Evolutionary conservation across 768 basidiomycete species (phyloP), one percentile per base, ranked within the genome.

Genomic region (Lactarius vividus): DNA sequence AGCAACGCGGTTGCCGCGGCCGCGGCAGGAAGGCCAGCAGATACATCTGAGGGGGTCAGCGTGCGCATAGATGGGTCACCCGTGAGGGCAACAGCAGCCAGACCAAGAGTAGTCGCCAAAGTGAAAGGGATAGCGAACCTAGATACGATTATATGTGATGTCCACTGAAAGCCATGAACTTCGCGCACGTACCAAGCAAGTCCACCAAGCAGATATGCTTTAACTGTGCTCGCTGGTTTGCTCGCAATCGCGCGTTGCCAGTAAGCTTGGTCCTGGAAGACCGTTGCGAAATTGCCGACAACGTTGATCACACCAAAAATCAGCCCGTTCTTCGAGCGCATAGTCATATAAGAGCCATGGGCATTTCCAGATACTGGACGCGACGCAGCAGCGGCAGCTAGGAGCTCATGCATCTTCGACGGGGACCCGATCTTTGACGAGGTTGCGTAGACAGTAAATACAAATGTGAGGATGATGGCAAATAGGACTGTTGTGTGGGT

Each of bases 161-260:
- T 20, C 28, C 4, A 15, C 15, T 56, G 6, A 57, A 35, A 53
- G 46, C 3, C 4, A 31, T 29, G 28, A 52, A 23, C 5, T 26
- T 40, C n/a, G 23, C 15, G 29, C 37, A 74, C 79, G 44, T 65
- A 86, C 95, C 96, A 97, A 1, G 92, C 89, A 9, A 95, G 74
- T 3, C 94, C 95, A 53, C 95, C 96, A 9, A 94, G 81, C 4
- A 96, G 79, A 77, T 94, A 98, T 0, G 91, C 95, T 75, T 94
- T 95, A 65, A 96, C 94, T 15, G 89, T 90, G n/a, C 83, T 87
- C 1, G 85, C 87, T 0, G 93, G 94, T 18, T 87, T 79, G 66
- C 88, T 89, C 1, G 96, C 95, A 72, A 97, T 94, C 1, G 94
- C 94, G 15, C 93, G 84, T 73, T 94, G 92, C 88, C 92, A 96